Base-by-base conservation (phyloP, 2,329 filamentous ascomycete species). In the Basipetospora chlamydospora region DNA sequence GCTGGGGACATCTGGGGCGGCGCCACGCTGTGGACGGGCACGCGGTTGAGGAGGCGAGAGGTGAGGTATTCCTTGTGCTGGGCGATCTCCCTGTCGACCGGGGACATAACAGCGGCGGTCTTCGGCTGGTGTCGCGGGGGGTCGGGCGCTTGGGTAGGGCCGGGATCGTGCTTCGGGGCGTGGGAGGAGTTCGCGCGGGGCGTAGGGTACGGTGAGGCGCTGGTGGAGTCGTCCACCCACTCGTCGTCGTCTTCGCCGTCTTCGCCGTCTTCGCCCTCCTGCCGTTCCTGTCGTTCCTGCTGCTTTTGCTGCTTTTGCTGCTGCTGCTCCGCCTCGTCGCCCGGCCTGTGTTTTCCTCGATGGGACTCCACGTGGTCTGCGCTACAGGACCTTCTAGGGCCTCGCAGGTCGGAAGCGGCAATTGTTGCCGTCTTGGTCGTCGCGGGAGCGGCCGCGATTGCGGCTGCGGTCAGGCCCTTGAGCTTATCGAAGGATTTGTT, bases 151-250 rank as follows among this genome's bases (percentile, higher is more conserved):
- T 29, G 33, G n/a, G 33, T 20, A 20, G 33, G 10, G 12, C 12
- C 28, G 23, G 16, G 20, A 29, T 4, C 15, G 15, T 10, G 39
- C 20, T 22, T 28, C 10, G 9, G 30, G 28, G n/a, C n/a, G 30
- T 22, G 25, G 9, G 28, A 11, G 23, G 8, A 17, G 15, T 32
- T 29, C 18, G 35, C 13, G 29, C 37, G 26, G 26, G 21, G 35
- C 12, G 28, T 42, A 37, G 11, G 55, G 42, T 73, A 67, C 4
- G 73, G 73, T 9, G 72, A 77, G 35, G 73, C 73, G 39, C 70
- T 75, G 32, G 63, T 65, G 53, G 72, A 77, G 41, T 73, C 73
- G 54, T 80, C 75, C 28, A 78, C 70, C 75, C 75, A 79, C 57
- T 73, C 73, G 61, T 74, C 71, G 8, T 52, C 54, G 30, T 58